Percentiles rank a stretch among this genome's conserved stretches.
Evolutionary conservation across 225 moss, liverwort and hornwort genomes (phyloP).

Genomic region (Ulota crispa): DNA sequence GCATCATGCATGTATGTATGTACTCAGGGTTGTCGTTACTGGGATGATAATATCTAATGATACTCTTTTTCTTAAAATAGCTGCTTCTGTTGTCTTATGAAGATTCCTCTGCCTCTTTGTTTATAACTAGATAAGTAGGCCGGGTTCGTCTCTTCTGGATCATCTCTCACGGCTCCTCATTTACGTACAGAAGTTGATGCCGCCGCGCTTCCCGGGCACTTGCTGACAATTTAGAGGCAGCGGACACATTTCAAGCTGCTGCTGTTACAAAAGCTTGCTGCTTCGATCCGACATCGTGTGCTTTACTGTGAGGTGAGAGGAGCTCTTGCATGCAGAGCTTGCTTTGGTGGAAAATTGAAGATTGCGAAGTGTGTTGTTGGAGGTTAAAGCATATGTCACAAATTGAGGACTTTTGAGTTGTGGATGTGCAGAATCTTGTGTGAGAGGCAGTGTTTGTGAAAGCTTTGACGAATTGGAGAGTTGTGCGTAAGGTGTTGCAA

Average conservation of each 20-base stretch:
- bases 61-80: conserved; percentile 9
- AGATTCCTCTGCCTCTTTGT: conserved; percentile 14
- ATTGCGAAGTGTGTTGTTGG: not conserved
- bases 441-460: not conserved
- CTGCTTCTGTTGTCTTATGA: not conserved
- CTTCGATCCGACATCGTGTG: not conserved
- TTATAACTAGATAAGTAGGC: conserved; percentile 17
- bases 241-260: not conserved
- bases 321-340: not conserved
- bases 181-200: not conserved
- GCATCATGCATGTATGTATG: not conserved
- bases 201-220: not conserved
- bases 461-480: not conserved
- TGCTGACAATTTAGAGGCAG: not conserved
- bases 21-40: not conserved
- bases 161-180: not conserved
- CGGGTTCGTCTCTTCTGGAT: not conserved
- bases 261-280: not conserved
- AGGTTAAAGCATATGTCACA: not conserved
- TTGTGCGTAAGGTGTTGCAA: not conserved
- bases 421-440: not conserved
- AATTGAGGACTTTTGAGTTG: not conserved
- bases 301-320: not conserved
- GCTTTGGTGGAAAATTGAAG: not conserved
- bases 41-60: conserved; percentile 17